Evolutionary conservation across 2,329 filamentous ascomycete genomes (phyloP), one percentile per base, ranked within the genome.

Genomic region (Pseudogymnoascus sp.): DNA sequence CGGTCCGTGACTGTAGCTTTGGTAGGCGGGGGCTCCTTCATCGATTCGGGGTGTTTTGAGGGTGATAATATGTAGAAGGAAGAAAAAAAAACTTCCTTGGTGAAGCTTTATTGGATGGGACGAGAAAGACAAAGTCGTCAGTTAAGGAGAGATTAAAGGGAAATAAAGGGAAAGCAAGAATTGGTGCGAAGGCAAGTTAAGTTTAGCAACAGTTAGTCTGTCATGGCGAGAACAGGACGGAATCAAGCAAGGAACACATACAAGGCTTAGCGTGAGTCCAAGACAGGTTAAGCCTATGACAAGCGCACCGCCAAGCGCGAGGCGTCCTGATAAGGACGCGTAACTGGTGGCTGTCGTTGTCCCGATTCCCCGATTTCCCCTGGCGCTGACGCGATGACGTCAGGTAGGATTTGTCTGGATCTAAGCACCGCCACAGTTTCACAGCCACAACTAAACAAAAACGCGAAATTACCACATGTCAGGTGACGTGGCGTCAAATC

Each of bases 1-100:
- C 43, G 43, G 43, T 30, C 43, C 43, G 43, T 50, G 43, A 50
- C 43, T 50, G 43, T 32, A 18, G 14, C 43, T 50, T 50, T 25
- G 9, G 43, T 50, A 50, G 43, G 25, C 43, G 43, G 43, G 43
- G 43, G 25, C 43, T 50, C 43, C 43, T 50, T 50, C 43, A 50
- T 50, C 43, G 43, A 50, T 50, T 50, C 43, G 43, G 43, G 43
- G 25, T 16, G 25, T 18, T 32, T 50, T 50, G 43, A 50, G 22
- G 43, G 43, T 16, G 43, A 50, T 50, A n/a, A 50, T 50, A 30
- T 16, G 25, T 25, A 50, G 14, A 50, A 22, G 16, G 12, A 30
- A 50, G 9, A 25, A 16, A 20, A 22, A 22, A 22, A 22, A 22
- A 22, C 22, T 22, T 22, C 22, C 22, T 22, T 22, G 22, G 22